A percentile compares a stretch with the other conserved stretches of the same genome.
Conservation (phyloP, 257 asterid species). For the Galeopsis tetrahit region DNA sequence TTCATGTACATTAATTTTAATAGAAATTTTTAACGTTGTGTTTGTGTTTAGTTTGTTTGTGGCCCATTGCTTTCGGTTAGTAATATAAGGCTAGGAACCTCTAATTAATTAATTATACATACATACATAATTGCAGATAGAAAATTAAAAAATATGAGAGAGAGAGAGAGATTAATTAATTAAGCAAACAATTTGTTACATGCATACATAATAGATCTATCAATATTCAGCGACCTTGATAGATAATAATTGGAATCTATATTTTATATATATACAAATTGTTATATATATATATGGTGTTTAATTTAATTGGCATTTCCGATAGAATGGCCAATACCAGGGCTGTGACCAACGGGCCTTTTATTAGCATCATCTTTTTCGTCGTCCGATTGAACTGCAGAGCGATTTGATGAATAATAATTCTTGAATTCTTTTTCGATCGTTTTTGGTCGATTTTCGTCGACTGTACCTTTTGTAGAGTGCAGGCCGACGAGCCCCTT, state of each 20-base stretch:
- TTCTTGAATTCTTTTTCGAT: constrained; percentile 3
- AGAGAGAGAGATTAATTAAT: too few species aligned
- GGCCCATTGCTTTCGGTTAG: not conserved
- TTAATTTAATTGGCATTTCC: not conserved
- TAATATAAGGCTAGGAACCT: too few species aligned
- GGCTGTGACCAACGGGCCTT: constrained; percentile 46
- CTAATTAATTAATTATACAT: too few species aligned
- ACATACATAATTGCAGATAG: too few species aligned
- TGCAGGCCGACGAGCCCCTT: not conserved
- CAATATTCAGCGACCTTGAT: too few species aligned
- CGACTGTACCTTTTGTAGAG: not conserved
- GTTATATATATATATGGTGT: too few species aligned
- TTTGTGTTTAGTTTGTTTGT: not conserved
- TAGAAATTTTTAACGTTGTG: too few species aligned
- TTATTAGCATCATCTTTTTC: constrained; percentile 34
- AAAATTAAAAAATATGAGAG: too few species aligned
- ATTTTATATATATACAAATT: too few species aligned
- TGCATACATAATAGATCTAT: too few species aligned
- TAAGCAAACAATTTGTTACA: too few species aligned
- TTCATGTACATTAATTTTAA: too few species aligned
- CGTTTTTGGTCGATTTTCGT: not conserved
- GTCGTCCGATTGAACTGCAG: constrained; percentile 24
- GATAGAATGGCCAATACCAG: constrained; percentile 58
- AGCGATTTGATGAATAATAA: not conserved
- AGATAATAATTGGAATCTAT: not conserved